These are phyloP conservation scores for Cerioporus squamosus DNA, from an alignment of 1,284 basidiomycete species.

Conservation along the genomic window DNA sequence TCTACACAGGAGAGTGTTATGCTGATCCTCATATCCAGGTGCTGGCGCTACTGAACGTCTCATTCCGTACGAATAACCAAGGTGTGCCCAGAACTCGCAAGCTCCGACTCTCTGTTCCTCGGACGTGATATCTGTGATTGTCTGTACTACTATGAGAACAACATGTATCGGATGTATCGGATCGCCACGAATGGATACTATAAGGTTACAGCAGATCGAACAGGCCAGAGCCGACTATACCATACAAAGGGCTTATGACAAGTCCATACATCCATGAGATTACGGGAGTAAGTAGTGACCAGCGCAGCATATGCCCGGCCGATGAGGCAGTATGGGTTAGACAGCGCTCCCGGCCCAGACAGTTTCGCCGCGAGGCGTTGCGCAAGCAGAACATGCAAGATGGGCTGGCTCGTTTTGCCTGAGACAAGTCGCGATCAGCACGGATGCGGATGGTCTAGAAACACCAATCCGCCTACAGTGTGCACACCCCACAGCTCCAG, in stretches of 20 bases:
- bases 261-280: too few relatives aligned
- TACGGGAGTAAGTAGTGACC: too few relatives aligned
- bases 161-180: too few relatives aligned
- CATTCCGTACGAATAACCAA: not conserved
- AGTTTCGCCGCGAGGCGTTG: slow-evolving; percentile 37
- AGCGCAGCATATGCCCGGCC: too few relatives aligned
- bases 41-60: slow-evolving; percentile 30
- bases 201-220: too few relatives aligned
- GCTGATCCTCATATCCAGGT: slow-evolving; percentile 20
- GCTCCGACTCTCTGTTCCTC: too few relatives aligned
- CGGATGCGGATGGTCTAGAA: not conserved
- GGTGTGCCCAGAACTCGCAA: not conserved
- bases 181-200: too few relatives aligned
- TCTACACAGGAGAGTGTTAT: not conserved
- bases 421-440: not conserved
- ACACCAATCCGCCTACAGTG: slow-evolving; percentile 47
- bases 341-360: slow-evolving; percentile 18
- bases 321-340: not conserved
- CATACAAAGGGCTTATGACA: too few relatives aligned
- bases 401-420: slow-evolving; percentile 53
- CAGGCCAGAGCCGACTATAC: too few relatives aligned
- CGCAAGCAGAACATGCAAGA: slow-evolving; percentile 58
- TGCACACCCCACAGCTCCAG: slow-evolving; percentile 60
- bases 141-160: too few relatives aligned
- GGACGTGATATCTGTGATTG: too few relatives aligned